These are phyloP conservation scores for Rubia balearica DNA, from an alignment of 305 asterid genomes.

Conservation along the genomic window DNA sequence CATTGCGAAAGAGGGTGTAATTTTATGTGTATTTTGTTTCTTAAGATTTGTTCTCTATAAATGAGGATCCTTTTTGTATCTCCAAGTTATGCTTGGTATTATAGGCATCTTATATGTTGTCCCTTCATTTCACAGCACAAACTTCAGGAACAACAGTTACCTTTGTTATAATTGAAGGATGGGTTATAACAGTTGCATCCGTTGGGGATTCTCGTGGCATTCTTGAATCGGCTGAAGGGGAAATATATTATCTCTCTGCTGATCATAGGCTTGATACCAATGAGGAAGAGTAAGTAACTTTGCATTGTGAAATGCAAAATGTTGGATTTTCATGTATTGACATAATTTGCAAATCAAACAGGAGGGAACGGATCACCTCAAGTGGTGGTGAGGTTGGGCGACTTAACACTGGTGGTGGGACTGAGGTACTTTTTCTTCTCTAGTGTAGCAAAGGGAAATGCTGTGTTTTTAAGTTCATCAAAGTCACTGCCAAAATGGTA, in stretches of 20 bases:
- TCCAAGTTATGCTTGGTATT: background rate
- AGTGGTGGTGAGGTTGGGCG: conserved; percentile 99
- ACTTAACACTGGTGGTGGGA: conserved; percentile 95
- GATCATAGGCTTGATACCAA: conserved; percentile 96
- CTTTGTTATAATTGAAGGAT: conserved; percentile 86
- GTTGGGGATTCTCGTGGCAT: conserved; percentile 97
- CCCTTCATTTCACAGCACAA: conserved; percentile 50
- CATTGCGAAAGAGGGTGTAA: background rate
- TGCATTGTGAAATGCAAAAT: conserved; percentile 14
- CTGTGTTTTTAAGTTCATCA: background rate
- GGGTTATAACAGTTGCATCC: conserved; percentile 91
- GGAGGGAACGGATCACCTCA: conserved; percentile 90
- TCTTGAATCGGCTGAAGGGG: conserved; percentile 93
- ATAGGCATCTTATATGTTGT: background rate
- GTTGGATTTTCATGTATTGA: conserved; percentile 16
- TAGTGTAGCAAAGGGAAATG: background rate
- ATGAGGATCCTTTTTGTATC: no score
- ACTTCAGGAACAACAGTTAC: conserved; percentile 99
- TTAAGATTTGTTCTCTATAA: no score
- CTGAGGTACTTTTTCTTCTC: conserved; percentile 48
- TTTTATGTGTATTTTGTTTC: background rate
- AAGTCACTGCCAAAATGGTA: background rate
- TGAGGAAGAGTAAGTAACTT: conserved; percentile 77
- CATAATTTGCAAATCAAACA: conserved; percentile 30
- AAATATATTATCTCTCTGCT: conserved; percentile 79